Conservation (phyloP, 164 flowering plant genomes). For the Nelumbo lutea region DNA sequence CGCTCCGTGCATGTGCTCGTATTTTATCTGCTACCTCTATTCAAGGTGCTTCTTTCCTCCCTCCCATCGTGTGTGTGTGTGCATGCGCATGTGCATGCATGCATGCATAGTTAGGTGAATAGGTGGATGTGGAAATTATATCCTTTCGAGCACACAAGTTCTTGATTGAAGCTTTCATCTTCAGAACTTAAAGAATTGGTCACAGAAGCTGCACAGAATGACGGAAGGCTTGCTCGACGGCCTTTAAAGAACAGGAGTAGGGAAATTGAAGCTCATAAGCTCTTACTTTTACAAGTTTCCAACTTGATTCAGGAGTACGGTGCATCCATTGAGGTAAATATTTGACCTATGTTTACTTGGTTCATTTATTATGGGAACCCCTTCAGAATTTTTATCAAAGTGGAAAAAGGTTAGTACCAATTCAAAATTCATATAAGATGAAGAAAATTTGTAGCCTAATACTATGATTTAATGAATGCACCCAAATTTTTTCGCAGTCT, state of each 20-base stretch:
- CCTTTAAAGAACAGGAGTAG: conserved; percentile 42
- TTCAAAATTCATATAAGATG: not conserved
- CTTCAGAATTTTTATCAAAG: not conserved
- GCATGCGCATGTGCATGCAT: no score
- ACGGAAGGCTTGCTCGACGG: conserved; percentile 76
- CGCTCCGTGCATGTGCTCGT: conserved; percentile 85
- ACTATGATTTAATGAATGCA: not conserved
- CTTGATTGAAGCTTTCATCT: conserved; percentile 9
- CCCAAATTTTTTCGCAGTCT: no score
- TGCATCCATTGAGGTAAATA: conserved; percentile 47
- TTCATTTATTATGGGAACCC: not conserved
- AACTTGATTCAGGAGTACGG: conserved; percentile 39
- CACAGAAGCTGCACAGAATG: conserved; percentile 55
- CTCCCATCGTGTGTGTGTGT: not conserved
- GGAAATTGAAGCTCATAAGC: conserved; percentile 65
- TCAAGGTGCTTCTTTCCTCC: conserved; percentile 38
- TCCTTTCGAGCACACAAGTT: not conserved
- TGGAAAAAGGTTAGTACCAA: not conserved
- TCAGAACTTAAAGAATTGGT: conserved; percentile 59
- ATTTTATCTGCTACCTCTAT: conserved; percentile 44
- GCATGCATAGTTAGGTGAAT: not conserved
- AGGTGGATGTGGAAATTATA: not conserved
- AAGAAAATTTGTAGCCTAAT: no score
- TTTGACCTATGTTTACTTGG: not conserved
- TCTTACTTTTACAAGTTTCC: conserved; percentile 35